Evolutionary conservation across 2,329 filamentous ascomycete species (phyloP).

Genomic region (Aspergillus neotritici): DNA sequence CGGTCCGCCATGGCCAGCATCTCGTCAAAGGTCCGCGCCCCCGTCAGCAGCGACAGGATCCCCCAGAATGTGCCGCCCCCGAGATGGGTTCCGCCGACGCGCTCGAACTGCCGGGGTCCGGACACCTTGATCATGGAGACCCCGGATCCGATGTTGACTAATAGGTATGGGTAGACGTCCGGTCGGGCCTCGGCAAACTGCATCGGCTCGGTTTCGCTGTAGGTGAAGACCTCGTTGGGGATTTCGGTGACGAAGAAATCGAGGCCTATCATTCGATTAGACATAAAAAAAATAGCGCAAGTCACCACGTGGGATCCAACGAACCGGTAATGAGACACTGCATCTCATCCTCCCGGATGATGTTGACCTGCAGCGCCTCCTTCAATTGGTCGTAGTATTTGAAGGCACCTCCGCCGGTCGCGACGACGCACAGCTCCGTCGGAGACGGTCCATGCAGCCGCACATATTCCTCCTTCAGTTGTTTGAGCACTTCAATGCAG

Average conservation of each 20-base stretch:
- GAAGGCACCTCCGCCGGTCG: conserved; percentile 90
- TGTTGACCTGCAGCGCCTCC: conserved; percentile 76
- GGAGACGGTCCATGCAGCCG: conserved; percentile 64
- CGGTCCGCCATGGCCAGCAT: conserved; percentile 89
- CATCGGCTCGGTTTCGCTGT: conserved; percentile 86
- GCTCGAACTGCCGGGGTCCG: conserved; percentile 76
- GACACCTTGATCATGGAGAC: conserved; percentile 97
- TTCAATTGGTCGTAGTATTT: conserved; percentile 93
- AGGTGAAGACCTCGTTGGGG: conserved; percentile 93
- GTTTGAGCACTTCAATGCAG: conserved; percentile 85
- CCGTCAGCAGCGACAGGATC: conserved; percentile 81
- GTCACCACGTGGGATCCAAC: conserved; percentile 14
- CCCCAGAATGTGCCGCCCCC: conserved; percentile 98
- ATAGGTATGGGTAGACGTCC: conserved; percentile 92
- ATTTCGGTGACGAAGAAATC: conserved; percentile 99
- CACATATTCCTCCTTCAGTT: conserved; percentile 76
- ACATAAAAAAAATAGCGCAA: not conserved
- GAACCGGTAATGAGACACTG: conserved; percentile 90
- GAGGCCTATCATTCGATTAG: conserved; percentile 54
- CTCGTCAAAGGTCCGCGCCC: conserved; percentile 92
- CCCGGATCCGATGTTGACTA: conserved; percentile 96
- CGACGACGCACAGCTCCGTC: conserved; percentile 81
- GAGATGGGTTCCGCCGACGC: conserved; percentile 89
- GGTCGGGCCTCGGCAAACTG: conserved; percentile 70
- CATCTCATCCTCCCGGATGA: conserved; percentile 95